phyloP scores from a whole-genome alignment of 768 basidiomycete genomes.

The Strobilomyces confusus region DNA sequence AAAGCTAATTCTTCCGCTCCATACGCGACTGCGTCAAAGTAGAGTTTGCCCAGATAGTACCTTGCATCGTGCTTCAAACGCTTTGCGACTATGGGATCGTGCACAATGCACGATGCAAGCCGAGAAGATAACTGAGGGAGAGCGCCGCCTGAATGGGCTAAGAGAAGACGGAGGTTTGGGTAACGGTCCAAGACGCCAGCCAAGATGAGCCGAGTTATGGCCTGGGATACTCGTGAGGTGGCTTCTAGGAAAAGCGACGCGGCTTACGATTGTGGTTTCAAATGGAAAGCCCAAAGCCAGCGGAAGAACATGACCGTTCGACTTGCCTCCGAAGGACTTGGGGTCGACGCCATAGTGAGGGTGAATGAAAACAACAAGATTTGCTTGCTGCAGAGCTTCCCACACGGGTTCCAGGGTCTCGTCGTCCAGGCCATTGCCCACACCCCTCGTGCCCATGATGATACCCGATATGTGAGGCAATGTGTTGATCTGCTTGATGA shows the following conservation, averaged over 20 bases:
- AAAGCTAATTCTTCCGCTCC: conserved; percentile 83
- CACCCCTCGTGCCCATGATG: conserved; percentile 77
- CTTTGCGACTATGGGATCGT: conserved; percentile 76
- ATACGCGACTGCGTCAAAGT: conserved; percentile 86
- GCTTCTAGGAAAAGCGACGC: neutral
- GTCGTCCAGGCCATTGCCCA: conserved; percentile 82
- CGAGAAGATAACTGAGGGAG: conserved; percentile 82
- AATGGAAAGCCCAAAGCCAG: conserved; percentile 87
- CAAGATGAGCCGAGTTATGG: conserved; percentile 76
- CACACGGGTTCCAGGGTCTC: conserved; percentile 74
- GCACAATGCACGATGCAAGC: conserved; percentile 78
- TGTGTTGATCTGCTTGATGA: conserved; percentile 60
- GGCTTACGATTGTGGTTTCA: conserved; percentile 79
- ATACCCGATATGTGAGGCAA: conserved; percentile 69
- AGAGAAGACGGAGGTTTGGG: conserved; percentile 68
- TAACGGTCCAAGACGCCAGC: conserved; percentile 78
- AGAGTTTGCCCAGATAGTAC: conserved; percentile 76
- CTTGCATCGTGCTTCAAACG: conserved; percentile 79
- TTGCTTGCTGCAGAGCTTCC: conserved; percentile 66
- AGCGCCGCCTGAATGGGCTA: conserved; percentile 86
- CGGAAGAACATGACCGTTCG: conserved; percentile 85
- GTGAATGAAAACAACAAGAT: conserved; percentile 78
- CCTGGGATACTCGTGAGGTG: conserved; percentile 33
- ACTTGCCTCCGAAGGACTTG: conserved; percentile 69
- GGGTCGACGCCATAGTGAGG: conserved; percentile 81